A percentile compares a stretch with the other conserved stretches of the same genome.
Conservation (phyloP, 257 asterid genomes). For the Fraxinus americana region DNA sequence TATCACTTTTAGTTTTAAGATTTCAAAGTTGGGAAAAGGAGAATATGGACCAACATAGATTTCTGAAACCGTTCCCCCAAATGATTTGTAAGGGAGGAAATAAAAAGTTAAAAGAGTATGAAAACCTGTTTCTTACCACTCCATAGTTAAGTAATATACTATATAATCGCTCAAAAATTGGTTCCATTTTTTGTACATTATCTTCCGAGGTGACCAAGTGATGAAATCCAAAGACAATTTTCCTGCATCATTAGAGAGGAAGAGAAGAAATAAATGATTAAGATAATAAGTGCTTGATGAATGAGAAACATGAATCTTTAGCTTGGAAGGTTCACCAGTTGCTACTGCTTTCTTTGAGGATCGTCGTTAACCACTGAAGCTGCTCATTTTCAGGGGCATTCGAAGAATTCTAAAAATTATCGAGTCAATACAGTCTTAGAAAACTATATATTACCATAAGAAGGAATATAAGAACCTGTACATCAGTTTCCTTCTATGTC, state of each 20-base stretch:
- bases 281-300: background rate
- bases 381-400: slow-evolving; percentile 38
- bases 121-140: slow-evolving; percentile 43
- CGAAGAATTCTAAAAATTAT: slow-evolving; percentile 43
- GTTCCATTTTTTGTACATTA: slow-evolving; percentile 20
- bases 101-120: background rate
- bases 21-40: background rate
- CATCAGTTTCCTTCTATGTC: background rate
- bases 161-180: slow-evolving; percentile 26
- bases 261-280: background rate
- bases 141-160: slow-evolving; percentile 41
- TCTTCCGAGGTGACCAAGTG: slow-evolving; percentile 38
- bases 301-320: background rate
- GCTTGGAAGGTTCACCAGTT: slow-evolving; percentile 45
- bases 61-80: background rate
- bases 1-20: slow-evolving; percentile 9
- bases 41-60: background rate
- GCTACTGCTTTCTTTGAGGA: slow-evolving; percentile 47
- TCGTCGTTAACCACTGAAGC: slow-evolving; percentile 48
- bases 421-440: background rate
- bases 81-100: background rate
- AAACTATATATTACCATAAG: background rate
- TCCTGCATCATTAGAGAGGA: slow-evolving; percentile 42
- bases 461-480: background rate
- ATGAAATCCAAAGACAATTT: slow-evolving; percentile 53